Base-by-base conservation (phyloP, 2,329 filamentous ascomycete species). In the Macroventuria anomochaeta region DNA sequence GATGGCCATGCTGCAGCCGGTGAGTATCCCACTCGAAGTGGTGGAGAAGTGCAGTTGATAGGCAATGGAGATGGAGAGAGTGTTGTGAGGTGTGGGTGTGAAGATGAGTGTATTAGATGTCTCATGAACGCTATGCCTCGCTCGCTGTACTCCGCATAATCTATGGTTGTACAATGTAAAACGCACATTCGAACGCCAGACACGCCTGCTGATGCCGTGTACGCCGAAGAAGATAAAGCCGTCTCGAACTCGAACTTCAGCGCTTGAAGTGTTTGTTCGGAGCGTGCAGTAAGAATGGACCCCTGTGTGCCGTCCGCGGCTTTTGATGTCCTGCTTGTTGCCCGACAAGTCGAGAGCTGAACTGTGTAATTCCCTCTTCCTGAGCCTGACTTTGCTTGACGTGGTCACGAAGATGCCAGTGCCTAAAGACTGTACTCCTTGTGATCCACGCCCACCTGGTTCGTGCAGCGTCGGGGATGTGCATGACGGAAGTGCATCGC, bases 251-350 rank as follows among this genome's bases (percentile, higher is more conserved):
- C 48, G 42, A 57, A 63, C 65, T 69, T 69, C 66, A 69, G 66
- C 66, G 62, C 66, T 69, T 69, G 66, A 69, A 69, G 66, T 65
- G 23, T n/a, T 32, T 18, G 44, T 49, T 51, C 56, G 29, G 49
- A 53, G 26, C 43, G 26, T 46, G 20, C 23, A 40, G 46, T 39
- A 54, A 31, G n/a, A 49, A 54, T 54, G 23, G 28, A 37, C 21
- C 33, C 39, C 17, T 39, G 31, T 26, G 11, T 46, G 51, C 39
- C 39, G 25, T 49, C 44, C 23, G 8, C 40, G 44, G 46, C 39
- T 54, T 44, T 54, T 49, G 39, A 23, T 34, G 42, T 50, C 18
- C 15, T 11, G 7, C 21, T 18, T 39, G 4, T 48, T 13, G 38
- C 26, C 25, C 13, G 23, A 33, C 26, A 21, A 55, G 7, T 33